phyloP scores from a whole-genome alignment of 1,139 yeast species.

The Scheffersomyces stambukii region DNA sequence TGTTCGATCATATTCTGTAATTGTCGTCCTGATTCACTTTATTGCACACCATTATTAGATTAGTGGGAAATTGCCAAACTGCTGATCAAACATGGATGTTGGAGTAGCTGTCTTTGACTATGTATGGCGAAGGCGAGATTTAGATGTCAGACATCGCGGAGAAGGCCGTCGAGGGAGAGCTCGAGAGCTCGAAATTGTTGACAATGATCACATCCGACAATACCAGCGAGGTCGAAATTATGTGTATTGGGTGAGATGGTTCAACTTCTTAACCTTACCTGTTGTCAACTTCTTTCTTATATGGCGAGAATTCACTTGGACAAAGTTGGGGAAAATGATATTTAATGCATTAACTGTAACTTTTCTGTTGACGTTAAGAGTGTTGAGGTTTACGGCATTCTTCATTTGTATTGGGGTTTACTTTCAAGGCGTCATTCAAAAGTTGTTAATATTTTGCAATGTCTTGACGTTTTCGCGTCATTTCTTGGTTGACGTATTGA shows the following conservation, averaged over 20 bases:
- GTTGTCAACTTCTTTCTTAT: slow-evolving; percentile 21
- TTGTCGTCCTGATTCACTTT: too few relatives aligned
- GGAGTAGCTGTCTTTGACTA: too few relatives aligned
- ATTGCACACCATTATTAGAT: too few relatives aligned
- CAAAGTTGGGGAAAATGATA: slow-evolving; percentile 4
- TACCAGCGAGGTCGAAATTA: not conserved
- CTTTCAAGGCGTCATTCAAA: slow-evolving; percentile 13
- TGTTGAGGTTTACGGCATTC: slow-evolving; percentile 17
- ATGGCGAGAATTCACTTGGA: slow-evolving; percentile 18
- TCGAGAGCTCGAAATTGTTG: too few relatives aligned
- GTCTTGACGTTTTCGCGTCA: slow-evolving; percentile 28
- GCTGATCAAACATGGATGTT: too few relatives aligned
- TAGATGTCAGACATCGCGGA: too few relatives aligned
- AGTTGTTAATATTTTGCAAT: slow-evolving; percentile 23
- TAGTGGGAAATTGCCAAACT: too few relatives aligned
- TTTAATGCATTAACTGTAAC: slow-evolving; percentile 3
- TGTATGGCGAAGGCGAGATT: too few relatives aligned
- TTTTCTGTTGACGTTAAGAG: slow-evolving; percentile 9
- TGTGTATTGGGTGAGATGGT: slow-evolving; percentile 13
- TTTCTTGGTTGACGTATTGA: slow-evolving; percentile 24
- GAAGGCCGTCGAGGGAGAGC: too few relatives aligned
- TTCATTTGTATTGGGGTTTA: slow-evolving; percentile 17
- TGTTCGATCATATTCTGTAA: too few relatives aligned
- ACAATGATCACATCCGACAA: too few relatives aligned
- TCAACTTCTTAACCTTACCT: slow-evolving; percentile 24